Conservation (phyloP, 331 rosid genomes). For the Ulmus americana region DNA sequence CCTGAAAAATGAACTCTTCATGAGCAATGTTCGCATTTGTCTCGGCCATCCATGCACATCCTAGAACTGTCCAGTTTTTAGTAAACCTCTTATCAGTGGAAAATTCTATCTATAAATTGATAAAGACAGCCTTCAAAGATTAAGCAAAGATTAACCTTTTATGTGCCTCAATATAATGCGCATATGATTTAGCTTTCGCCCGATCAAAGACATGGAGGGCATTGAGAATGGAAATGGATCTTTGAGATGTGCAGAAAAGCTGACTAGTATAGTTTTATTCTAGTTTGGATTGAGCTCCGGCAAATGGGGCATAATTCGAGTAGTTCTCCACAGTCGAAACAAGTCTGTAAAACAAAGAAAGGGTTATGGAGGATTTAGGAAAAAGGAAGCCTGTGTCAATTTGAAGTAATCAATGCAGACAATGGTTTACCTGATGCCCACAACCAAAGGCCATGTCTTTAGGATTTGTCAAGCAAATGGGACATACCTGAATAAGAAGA, state of each 20-base stretch:
- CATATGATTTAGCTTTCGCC: slow-evolving; percentile 6
- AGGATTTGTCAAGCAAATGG: slow-evolving; percentile 51
- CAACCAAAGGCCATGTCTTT: slow-evolving; percentile 83
- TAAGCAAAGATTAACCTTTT: not conserved
- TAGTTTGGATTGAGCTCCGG: slow-evolving; percentile 53
- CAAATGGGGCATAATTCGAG: slow-evolving; percentile 73
- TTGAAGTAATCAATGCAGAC: slow-evolving; percentile 6
- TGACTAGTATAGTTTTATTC: slow-evolving; percentile 59
- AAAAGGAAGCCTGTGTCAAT: not conserved
- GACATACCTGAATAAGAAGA: slow-evolving; percentile 47
- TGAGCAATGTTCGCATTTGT: not conserved
- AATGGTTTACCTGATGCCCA: slow-evolving; percentile 69
- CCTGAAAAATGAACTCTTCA: not conserved
- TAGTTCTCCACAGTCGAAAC: slow-evolving; percentile 71
- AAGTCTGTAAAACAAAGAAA: slow-evolving; percentile 49
- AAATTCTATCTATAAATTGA: no score
- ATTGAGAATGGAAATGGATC: not conserved
- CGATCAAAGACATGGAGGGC: not conserved
- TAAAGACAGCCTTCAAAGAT: no score
- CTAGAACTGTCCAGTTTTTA: not conserved
- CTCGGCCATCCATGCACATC: slow-evolving; percentile 20
- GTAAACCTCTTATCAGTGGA: not conserved
- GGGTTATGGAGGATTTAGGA: not conserved
- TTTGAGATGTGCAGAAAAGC: slow-evolving; percentile 7
- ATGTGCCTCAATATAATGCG: not conserved